Evolutionary conservation across 305 asterid species (phyloP).

Genomic region (Solanum hybrid): DNA sequence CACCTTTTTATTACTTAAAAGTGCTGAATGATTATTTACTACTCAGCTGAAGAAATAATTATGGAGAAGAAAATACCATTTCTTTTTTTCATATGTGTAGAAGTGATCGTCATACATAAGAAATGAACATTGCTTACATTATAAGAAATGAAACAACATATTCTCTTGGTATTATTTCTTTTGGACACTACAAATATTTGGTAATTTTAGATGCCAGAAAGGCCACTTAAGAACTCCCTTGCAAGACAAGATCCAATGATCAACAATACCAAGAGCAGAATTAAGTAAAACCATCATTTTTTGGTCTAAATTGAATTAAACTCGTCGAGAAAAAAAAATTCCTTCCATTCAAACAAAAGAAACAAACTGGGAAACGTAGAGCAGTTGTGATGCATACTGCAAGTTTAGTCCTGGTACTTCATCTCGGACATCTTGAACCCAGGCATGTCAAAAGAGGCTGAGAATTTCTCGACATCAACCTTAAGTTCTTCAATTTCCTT

Average conservation of each 20-base stretch:
- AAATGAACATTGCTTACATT: neutral
- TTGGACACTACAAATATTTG: neutral
- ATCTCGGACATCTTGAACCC: slow-evolving; percentile 83
- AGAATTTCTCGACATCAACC: slow-evolving; percentile 74
- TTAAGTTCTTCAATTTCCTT: slow-evolving; percentile 77
- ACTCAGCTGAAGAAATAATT: neutral
- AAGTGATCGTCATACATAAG: neutral
- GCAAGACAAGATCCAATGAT: neutral
- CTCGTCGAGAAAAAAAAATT: neutral
- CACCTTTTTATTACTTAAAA: neutral
- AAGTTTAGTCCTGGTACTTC: slow-evolving; percentile 63
- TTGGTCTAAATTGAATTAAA: neutral
- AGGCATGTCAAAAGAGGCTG: slow-evolving; percentile 80
- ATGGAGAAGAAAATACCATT: neutral
- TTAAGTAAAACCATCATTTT: neutral
- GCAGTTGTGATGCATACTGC: neutral
- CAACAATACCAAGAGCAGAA: neutral
- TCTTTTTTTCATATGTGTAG: neutral
- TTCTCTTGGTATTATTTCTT: neutral
- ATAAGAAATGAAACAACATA: neutral
- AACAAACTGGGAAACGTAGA: neutral
- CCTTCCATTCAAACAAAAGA: slow-evolving; percentile 1
- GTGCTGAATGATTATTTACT: neutral
- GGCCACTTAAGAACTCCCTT: neutral
- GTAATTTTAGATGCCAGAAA: neutral